Evolutionary conservation across 2,329 filamentous ascomycete species (phyloP).

Genomic region (Aspergillus sp.): DNA sequence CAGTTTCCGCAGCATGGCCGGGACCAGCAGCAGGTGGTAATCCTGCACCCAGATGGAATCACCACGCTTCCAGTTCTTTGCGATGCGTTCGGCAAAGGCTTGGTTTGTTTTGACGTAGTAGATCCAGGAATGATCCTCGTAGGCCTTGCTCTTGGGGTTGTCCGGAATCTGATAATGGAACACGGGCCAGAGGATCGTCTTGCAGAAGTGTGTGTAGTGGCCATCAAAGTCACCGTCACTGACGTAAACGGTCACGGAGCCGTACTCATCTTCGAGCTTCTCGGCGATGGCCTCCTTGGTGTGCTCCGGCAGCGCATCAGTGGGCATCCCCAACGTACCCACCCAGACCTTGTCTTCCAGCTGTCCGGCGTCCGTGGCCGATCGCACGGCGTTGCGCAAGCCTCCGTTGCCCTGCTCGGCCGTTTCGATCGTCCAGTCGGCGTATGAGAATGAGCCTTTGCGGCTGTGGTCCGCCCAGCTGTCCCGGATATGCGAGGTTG

Average conservation of each 20-base stretch:
- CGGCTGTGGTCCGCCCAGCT: slow-evolving; percentile 54
- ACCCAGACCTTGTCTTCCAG: slow-evolving; percentile 83
- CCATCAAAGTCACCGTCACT: slow-evolving; percentile 92
- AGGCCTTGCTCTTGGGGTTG: slow-evolving; percentile 97
- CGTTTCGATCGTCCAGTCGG: slow-evolving; percentile 78
- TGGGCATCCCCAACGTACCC: slow-evolving; percentile 91
- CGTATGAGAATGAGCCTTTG: slow-evolving; percentile 69
- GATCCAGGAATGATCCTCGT: slow-evolving; percentile 94
- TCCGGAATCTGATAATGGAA: slow-evolving; percentile 98
- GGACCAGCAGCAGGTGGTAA: slow-evolving; percentile 88
- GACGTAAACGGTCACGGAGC: slow-evolving; percentile 81
- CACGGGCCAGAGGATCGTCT: slow-evolving; percentile 95
- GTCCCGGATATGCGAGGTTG: slow-evolving; percentile 14
- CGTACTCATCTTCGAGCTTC: slow-evolving; percentile 74
- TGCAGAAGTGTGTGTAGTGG: slow-evolving; percentile 95
- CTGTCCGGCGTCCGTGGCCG: slow-evolving; percentile 69
- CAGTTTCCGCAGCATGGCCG: slow-evolving; percentile 84
- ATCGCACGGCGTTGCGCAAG: slow-evolving; percentile 82
- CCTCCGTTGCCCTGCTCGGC: slow-evolving; percentile 93
- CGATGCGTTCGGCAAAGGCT: slow-evolving; percentile 86
- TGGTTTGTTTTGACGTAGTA: slow-evolving; percentile 93
- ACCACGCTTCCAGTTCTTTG: slow-evolving; percentile 89
- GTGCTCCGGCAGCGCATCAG: slow-evolving; percentile 74
- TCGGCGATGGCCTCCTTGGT: slow-evolving; percentile 83
- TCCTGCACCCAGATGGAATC: slow-evolving; percentile 96